phyloP scores from a whole-genome alignment of 345 rosid species.

The Heritiera fomes region DNA sequence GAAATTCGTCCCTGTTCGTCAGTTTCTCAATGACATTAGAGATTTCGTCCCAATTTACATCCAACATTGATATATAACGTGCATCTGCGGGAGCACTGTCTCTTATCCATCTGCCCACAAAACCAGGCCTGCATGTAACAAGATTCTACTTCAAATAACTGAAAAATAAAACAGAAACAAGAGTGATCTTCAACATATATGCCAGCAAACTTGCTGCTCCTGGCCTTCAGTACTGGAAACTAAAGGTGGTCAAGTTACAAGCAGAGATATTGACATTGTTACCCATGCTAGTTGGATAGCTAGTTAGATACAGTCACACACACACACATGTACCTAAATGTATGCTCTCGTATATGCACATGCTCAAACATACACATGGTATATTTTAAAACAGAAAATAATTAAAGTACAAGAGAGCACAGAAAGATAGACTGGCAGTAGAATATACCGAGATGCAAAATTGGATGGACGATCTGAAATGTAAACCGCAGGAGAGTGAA shows the following conservation, averaged over 20 bases:
- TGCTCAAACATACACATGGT: not conserved
- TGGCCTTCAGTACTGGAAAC: not conserved
- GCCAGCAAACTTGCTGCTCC: not conserved
- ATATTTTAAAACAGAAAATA: not conserved
- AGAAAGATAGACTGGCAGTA: not conserved
- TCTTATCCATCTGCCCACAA: slow-evolving; percentile 45
- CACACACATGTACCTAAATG: not conserved
- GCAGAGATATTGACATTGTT: not conserved
- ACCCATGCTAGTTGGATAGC: not conserved
- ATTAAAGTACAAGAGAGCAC: not conserved
- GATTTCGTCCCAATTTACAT: slow-evolving; percentile 65
- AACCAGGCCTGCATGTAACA: slow-evolving; percentile 8
- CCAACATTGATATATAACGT: slow-evolving; percentile 55
- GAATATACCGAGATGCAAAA: slow-evolving; percentile 37
- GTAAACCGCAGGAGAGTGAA: slow-evolving; percentile 57
- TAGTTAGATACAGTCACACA: not conserved
- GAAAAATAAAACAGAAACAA: not conserved
- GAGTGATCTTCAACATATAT: not conserved
- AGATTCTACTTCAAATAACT: slow-evolving; percentile 4
- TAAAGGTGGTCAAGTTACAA: not conserved
- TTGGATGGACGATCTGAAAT: slow-evolving; percentile 52
- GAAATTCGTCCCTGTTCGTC: slow-evolving; percentile 46
- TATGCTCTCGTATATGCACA: not conserved
- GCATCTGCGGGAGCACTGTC: slow-evolving; percentile 42
- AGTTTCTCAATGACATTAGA: slow-evolving; percentile 49